Evolutionary conservation across 352 stramenopile species (phyloP), one percentile per base, ranked within the genome.

Genomic region (Phytopythium litorale): DNA sequence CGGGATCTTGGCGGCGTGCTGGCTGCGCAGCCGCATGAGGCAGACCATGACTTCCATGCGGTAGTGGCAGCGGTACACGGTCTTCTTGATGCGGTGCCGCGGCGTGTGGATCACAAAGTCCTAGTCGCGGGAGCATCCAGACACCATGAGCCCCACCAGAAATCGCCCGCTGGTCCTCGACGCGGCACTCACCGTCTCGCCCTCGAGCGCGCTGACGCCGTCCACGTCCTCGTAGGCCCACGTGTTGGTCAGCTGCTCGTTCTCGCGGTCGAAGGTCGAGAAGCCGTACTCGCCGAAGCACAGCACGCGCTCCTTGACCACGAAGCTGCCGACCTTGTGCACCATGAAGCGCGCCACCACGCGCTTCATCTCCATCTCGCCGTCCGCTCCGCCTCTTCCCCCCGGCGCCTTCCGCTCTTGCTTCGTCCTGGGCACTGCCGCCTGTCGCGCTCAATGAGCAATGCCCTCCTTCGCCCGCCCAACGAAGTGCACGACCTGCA

Each of bases 141-240:
- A 32, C 3, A 48, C 7, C 19, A 33, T 46, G n/a, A 58, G 32
- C 35, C 12, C 35, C 35, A 15, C 35, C 35, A 15, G 1, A 40
- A 40, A 40, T 5, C 7, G 7, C 12, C 6, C 12, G 35, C 12
- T 16, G 35, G 16, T 11, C 5, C 6, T 15, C 35, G 6, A 7
- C 16, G 3, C 16, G 5, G 32, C 35, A 62, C 68, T 58, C 55
- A 75, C 68, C 62, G 79, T 88, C 69, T 94, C 84, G 54, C 82
- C 81, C 4, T 94, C 82, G 21, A 91, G 62, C 30, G 79, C 68
- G 42, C 63, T 78, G 15, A 76, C 76, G 56, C 77, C 66, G 33
- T 91, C 78, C 38, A 94, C 84, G 40, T 94, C 84, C 46, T 87
- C 76, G 61, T 94, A 94, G 3, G 82, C 79, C 84, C 84, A 94